Evolutionary conservation across 352 stramenopile genomes (phyloP), one percentile per base, ranked within the genome.

Genomic region (Phytopythium delawarense): DNA sequence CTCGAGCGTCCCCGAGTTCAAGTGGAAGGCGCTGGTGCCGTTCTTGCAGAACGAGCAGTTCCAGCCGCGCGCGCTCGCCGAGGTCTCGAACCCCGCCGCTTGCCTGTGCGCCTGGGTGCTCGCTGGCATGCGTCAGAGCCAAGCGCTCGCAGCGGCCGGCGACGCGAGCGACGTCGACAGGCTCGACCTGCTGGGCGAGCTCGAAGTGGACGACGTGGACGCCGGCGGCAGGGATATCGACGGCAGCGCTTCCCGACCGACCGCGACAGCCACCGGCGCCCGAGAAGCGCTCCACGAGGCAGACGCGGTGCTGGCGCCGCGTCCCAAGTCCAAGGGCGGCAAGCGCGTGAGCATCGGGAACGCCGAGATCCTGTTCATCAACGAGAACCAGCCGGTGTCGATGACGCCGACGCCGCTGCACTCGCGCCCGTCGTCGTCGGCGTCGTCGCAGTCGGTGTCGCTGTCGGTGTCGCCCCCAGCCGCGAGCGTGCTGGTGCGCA

Each of bases 31-130:
- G 20, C 65, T 93, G 37, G 54, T 78, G 0, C 84, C 84, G 15
- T 91, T 93, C 59, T 56, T 90, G 4, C 70, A 88, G 58, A 91
- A 90, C 63, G 76, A 87, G 34, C 74, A 89, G 59, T 91, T 89
- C 57, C 66, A 88, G n/a, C 81, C 84, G 4, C 73, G 72, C 4
- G 84, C 84, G 45, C 70, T 93, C 7, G 63, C 67, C n/a, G 64
- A 77, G 16, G 77, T 84, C 32, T 90, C 79, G 1, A 64, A 50
- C 46, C 69, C 76, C 2, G 81, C 79, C 0, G 82, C 78, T 23
- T 76, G 66, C 28, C 46, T 93, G 35, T 91, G 84, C 49, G 84
- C 84, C 0, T 92, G 84, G 84, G 71, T 91, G 9, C 76, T 90
- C 15, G 67, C 69, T 3, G 71, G 74, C 6, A 61, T 88, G 32